Conservation (phyloP, 495 filamentous ascomycete species). For the Penicillium daleae region DNA sequence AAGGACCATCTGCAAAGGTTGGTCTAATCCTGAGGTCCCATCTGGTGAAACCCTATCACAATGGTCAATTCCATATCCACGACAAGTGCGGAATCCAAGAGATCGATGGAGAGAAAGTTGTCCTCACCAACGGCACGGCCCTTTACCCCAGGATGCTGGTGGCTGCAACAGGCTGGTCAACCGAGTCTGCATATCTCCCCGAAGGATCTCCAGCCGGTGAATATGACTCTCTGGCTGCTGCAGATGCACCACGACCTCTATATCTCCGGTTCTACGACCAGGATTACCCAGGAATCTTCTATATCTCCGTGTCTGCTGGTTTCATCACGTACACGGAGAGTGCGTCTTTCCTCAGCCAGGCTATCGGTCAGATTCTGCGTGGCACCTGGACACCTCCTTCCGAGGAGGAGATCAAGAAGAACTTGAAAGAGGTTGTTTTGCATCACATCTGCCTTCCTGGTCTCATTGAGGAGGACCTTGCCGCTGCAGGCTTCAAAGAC, state of each 20-base stretch:
- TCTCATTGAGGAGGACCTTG: constrained; percentile 14
- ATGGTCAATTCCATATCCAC: constrained; percentile 11
- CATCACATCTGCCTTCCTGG: constrained; percentile 16
- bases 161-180: constrained; percentile 12
- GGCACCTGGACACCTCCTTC: constrained; percentile 11
- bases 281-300: constrained; percentile 14
- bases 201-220: constrained; percentile 9
- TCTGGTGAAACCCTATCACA: constrained; percentile 10
- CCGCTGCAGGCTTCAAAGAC: constrained; percentile 11
- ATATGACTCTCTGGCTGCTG: constrained; percentile 13
- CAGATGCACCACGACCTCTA: constrained; percentile 5
- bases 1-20: constrained; percentile 12
- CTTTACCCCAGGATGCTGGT: constrained; percentile 6
- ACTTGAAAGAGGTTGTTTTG: constrained; percentile 8
- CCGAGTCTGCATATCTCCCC: constrained; percentile 8
- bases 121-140: constrained; percentile 11
- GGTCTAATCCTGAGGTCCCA: constrained; percentile 9
- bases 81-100: constrained; percentile 10
- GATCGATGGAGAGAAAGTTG: constrained; percentile 8
- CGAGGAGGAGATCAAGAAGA: constrained; percentile 10
- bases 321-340: constrained; percentile 15
- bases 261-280: constrained; percentile 17
- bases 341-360: constrained; percentile 11
- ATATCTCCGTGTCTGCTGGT: constrained; percentile 9
- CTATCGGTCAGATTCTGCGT: constrained; percentile 10